Evolutionary conservation across 192 early-diverging fungal genomes (phyloP).

Genomic region (Pilobolus umbonatus): DNA sequence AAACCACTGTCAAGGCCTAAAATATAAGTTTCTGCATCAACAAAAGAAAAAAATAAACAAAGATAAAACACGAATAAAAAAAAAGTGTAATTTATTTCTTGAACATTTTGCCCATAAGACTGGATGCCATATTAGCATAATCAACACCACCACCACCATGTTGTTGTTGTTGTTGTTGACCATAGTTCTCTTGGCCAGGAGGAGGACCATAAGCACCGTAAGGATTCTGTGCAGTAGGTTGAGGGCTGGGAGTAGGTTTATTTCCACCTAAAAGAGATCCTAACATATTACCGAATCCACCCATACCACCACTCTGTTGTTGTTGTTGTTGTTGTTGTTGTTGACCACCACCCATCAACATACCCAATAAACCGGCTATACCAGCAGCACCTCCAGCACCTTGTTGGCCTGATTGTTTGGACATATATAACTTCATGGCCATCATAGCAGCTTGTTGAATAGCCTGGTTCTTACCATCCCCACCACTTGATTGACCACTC

Average conservation of each 20-base stretch:
- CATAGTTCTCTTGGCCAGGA: neutral
- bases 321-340: constrained; percentile 13
- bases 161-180: neutral
- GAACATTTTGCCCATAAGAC: neutral
- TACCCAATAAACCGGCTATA: constrained; percentile 5
- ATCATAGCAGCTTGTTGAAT: constrained; percentile 28
- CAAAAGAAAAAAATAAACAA: no score
- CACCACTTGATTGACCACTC: constrained; percentile 1
- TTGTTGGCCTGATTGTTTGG: constrained; percentile 13
- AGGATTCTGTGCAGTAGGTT: no score
- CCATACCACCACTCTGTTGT: constrained; percentile 10
- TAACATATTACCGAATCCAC: neutral
- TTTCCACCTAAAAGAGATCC: constrained; percentile 3
- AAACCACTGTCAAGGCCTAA: constrained; percentile 48
- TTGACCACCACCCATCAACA: constrained; percentile 9
- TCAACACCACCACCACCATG: neutral
- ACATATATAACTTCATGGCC: constrained; percentile 34
- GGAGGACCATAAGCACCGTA: neutral
- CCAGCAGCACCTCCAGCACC: constrained; percentile 3
- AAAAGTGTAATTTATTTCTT: neutral
- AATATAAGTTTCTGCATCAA: no score
- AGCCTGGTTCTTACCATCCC: constrained; percentile 13
- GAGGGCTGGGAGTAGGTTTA: no score
- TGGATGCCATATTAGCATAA: neutral
- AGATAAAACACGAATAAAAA: no score